phyloP scores from a whole-genome alignment of 495 filamentous ascomycete genomes.

The Echria macrotheca region DNA sequence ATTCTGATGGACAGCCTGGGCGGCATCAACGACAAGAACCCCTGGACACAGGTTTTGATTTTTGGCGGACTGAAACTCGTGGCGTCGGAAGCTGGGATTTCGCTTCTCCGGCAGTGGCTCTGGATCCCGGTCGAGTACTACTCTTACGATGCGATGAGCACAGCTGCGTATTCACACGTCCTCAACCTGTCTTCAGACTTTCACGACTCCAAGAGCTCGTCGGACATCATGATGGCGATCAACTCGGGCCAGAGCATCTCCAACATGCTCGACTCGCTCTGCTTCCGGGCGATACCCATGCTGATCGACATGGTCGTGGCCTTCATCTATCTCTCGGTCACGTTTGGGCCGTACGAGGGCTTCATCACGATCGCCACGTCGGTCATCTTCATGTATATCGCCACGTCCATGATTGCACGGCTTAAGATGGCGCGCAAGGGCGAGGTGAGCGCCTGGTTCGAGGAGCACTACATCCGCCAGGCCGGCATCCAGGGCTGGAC shows the following conservation, averaged over 20 bases:
- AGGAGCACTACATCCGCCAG: conserved; percentile 56
- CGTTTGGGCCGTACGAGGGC: conserved; percentile 70
- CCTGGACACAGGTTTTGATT: conserved; percentile 50
- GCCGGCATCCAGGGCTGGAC: conserved; percentile 64
- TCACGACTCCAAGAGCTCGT: conserved; percentile 67
- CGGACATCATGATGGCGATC: conserved; percentile 64
- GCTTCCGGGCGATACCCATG: conserved; percentile 65
- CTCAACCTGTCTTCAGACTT: conserved; percentile 77
- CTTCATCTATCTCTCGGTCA: conserved; percentile 60
- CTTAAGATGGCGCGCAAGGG: conserved; percentile 30
- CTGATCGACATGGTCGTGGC: conserved; percentile 65
- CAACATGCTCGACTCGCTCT: conserved; percentile 58
- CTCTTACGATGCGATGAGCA: conserved; percentile 54
- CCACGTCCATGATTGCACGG: conserved; percentile 45
- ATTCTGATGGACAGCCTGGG: conserved; percentile 53
- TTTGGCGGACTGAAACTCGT: conserved; percentile 52
- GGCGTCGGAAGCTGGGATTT: conserved; percentile 52
- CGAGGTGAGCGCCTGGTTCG: conserved; percentile 40
- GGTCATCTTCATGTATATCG: conserved; percentile 57
- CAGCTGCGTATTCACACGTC: conserved; percentile 65
- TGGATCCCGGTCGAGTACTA: conserved; percentile 66
- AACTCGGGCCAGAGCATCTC: conserved; percentile 58
- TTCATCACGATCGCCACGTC: conserved; percentile 61
- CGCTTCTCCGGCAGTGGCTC: conserved; percentile 50
- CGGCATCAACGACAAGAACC: conserved; percentile 33